A percentile compares a stretch with the other conserved stretches of the same genome.
Evolutionary conservation across 192 early-diverging fungal species (phyloP).

Genomic region (Podila epicladia): DNA sequence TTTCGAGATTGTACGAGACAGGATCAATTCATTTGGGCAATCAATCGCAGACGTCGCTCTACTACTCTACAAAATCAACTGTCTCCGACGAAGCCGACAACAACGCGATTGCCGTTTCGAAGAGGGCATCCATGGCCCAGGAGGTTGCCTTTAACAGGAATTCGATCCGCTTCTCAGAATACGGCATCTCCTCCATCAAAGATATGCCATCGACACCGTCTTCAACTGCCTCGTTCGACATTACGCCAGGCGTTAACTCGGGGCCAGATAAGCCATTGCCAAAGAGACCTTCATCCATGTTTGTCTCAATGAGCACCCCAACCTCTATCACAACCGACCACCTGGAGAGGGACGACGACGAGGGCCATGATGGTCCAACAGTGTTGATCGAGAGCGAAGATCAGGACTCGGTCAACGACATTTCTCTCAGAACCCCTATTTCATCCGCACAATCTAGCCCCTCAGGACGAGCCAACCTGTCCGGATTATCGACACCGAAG

Average conservation of each 20-base stretch:
- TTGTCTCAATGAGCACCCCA: conserved; percentile 11
- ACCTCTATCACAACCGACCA: not conserved
- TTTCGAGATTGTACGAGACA: conserved; percentile 14
- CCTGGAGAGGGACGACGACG: not conserved
- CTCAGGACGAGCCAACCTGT: not conserved
- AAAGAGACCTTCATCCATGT: conserved; percentile 9
- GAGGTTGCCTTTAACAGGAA: conserved; percentile 3
- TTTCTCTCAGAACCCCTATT: not conserved
- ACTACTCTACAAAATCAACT: conserved; percentile 14
- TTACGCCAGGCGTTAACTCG: not conserved
- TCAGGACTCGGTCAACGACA: not conserved
- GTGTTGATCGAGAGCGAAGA: not conserved
- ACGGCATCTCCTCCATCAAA: conserved; percentile 9
- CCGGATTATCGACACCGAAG: not conserved
- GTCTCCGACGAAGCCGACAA: conserved; percentile 10
- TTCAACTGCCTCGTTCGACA: not conserved
- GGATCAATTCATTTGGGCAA: conserved; percentile 11
- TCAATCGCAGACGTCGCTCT: conserved; percentile 21
- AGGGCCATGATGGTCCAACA: not conserved
- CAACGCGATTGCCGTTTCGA: not conserved
- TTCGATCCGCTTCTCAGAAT: conserved; percentile 20
- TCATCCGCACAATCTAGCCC: not conserved
- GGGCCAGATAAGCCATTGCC: conserved; percentile 16
- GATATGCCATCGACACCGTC: not conserved
- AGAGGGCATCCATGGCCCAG: conserved; percentile 2